phyloP scores from a whole-genome alignment of 331 rosid species.

The Rhamnella rubrinervis region DNA sequence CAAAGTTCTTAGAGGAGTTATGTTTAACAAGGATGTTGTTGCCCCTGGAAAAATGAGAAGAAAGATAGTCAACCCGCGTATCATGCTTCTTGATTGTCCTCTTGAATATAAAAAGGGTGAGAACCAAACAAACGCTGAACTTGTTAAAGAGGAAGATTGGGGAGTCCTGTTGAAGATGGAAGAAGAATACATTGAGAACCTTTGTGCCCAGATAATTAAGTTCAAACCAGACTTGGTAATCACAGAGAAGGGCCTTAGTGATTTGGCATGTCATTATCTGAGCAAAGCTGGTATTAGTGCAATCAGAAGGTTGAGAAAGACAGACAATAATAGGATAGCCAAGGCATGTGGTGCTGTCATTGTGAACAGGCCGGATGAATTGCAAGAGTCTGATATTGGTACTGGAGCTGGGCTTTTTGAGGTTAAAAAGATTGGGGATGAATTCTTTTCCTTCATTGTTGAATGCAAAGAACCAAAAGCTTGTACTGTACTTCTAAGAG shows the following conservation, averaged over 20 bases:
- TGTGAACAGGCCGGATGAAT: conserved; percentile 91
- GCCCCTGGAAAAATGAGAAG: conserved; percentile 97
- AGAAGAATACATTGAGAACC: conserved; percentile 86
- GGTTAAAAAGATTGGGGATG: conserved; percentile 95
- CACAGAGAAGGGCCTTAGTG: conserved; percentile 98
- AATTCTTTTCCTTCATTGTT: conserved; percentile 74
- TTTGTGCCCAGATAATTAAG: conserved; percentile 82
- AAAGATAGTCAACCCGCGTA: conserved; percentile 87
- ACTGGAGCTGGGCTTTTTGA: conserved; percentile 95
- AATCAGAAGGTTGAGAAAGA: conserved; percentile 88
- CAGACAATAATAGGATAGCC: conserved; percentile 90
- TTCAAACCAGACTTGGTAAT: conserved; percentile 90
- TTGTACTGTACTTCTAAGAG: conserved; percentile 83
- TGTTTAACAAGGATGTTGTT: conserved; percentile 91
- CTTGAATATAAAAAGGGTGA: conserved; percentile 96
- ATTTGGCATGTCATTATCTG: conserved; percentile 91
- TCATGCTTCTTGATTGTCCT: conserved; percentile 87
- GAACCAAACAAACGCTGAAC: conserved; percentile 94
- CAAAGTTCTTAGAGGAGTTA: conserved; percentile 77
- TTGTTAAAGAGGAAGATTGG: conserved; percentile 95
- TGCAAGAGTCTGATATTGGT: conserved; percentile 94
- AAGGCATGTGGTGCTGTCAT: conserved; percentile 95
- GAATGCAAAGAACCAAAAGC: conserved; percentile 96
- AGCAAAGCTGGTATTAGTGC: conserved; percentile 89
- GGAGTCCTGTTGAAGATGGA: conserved; percentile 78